Conservation (phyloP, 2,329 filamentous ascomycete genomes). For the Penicillium sp. region DNA sequence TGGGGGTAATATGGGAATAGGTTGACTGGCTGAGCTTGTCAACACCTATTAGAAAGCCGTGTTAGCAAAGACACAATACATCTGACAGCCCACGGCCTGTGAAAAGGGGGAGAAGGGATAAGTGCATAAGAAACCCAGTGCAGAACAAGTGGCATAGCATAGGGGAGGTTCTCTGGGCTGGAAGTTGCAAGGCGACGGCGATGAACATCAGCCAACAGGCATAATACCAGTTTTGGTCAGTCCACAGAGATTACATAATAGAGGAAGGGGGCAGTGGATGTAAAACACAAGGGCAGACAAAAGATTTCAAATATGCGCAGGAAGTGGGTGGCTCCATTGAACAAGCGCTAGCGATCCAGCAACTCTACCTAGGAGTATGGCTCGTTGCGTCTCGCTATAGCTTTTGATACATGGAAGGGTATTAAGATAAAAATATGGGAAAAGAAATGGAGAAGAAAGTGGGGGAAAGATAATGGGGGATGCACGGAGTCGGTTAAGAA, state of each 20-base stretch:
- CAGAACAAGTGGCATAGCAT: background rate
- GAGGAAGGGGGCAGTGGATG: background rate
- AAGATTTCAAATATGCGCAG: background rate
- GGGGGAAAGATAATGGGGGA: conserved; percentile 10
- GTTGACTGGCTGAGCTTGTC: conserved; percentile 32
- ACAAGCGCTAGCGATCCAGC: background rate
- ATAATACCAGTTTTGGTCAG: background rate
- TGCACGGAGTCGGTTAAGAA: conserved; percentile 32
- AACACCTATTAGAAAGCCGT: conserved; percentile 18
- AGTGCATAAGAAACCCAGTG: background rate
- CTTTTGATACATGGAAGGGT: background rate
- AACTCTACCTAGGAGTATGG: background rate
- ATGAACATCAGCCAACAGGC: background rate
- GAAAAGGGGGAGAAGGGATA: background rate
- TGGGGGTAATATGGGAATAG: conserved; percentile 38
- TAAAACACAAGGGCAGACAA: background rate
- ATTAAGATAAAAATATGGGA: background rate
- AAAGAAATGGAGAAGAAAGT: conserved; percentile 3
- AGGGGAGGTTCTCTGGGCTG: background rate
- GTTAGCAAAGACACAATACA: conserved; percentile 9
- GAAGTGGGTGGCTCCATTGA: background rate
- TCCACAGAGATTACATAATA: background rate
- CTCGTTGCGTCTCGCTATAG: background rate
- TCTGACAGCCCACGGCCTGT: background rate
- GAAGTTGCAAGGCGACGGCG: background rate